A percentile compares a stretch with the other conserved stretches of the same genome.
Conservation (phyloP, 129 eudicot genomes). For the Sambucus nigra region DNA sequence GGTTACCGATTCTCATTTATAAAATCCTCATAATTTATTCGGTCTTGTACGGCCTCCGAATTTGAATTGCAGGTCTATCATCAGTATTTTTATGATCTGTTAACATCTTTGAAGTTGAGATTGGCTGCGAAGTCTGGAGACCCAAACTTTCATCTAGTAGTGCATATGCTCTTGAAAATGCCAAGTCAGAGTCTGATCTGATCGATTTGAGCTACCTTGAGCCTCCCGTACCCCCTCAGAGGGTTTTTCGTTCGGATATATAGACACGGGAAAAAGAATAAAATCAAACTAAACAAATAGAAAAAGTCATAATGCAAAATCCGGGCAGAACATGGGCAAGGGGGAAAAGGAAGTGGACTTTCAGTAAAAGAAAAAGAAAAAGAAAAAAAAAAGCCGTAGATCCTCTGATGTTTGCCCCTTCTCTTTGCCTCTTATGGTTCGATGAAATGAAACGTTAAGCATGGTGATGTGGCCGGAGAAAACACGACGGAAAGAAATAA, state of each 20-base stretch:
- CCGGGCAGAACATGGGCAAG: too few species aligned
- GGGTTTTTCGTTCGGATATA: conserved; percentile 59
- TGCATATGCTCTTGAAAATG: conserved; percentile 31
- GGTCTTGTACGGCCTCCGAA: conserved; percentile 8
- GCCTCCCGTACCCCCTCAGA: conserved; percentile 53
- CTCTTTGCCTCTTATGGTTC: too few species aligned
- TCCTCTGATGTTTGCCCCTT: too few species aligned
- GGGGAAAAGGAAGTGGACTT: too few species aligned
- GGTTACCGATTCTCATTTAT: conserved; percentile 18
- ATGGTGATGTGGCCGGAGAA: too few species aligned
- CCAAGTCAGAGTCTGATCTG: conserved; percentile 40
- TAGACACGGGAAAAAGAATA: too few species aligned
- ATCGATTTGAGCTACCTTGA: conserved; percentile 58
- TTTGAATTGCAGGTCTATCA: conserved; percentile 14
- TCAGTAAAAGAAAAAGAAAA: too few species aligned
- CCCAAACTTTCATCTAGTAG: conserved; percentile 16
- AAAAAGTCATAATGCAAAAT: too few species aligned
- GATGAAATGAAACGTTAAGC: too few species aligned
- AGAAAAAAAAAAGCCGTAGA: too few species aligned
- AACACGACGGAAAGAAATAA: too few species aligned
- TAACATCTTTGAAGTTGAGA: conserved; percentile 14
- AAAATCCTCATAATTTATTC: conserved; percentile 14
- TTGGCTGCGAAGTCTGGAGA: conserved; percentile 27
- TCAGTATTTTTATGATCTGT: conserved; percentile 9
- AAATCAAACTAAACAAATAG: too few species aligned